Conservation (phyloP, 2,329 filamentous ascomycete genomes). For the Byssoonygena ceratinophila region DNA sequence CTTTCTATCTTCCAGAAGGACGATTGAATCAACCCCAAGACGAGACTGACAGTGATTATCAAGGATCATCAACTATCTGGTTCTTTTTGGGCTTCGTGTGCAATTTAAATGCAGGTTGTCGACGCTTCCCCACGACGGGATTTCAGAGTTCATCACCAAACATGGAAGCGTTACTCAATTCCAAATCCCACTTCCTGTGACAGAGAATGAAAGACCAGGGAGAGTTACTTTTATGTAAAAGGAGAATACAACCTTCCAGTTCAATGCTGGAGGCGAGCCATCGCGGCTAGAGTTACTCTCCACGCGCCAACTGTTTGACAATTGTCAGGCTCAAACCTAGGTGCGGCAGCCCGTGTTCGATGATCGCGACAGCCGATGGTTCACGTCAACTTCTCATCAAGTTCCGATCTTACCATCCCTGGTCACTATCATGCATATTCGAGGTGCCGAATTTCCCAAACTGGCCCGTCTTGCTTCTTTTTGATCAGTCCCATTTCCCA, state of each 20-base stretch:
- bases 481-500: not conserved
- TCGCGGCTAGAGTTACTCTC: not conserved
- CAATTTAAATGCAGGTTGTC: not conserved
- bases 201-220: not conserved
- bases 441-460: not conserved
- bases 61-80: not conserved
- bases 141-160: not conserved
- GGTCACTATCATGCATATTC: not conserved
- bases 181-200: conserved; percentile 9
- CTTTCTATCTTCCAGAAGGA: not conserved
- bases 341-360: conserved; percentile 12
- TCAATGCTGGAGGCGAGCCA: conserved; percentile 1
- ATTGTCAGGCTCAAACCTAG: conserved; percentile 8
- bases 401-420: not conserved
- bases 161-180: conserved; percentile 2
- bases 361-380: conserved; percentile 9
- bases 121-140: not conserved
- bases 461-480: not conserved
- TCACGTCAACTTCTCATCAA: not conserved
- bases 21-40: not conserved
- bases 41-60: not conserved
- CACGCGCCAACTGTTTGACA: conserved; percentile 10
- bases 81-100: not conserved
- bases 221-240: conserved; percentile 3
- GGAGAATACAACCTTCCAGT: not conserved